Percentiles rank a stretch among this genome's conserved stretches.
phyloP scores from a whole-genome alignment of 257 asterid genomes.

The Haberlea rhodopensis region DNA sequence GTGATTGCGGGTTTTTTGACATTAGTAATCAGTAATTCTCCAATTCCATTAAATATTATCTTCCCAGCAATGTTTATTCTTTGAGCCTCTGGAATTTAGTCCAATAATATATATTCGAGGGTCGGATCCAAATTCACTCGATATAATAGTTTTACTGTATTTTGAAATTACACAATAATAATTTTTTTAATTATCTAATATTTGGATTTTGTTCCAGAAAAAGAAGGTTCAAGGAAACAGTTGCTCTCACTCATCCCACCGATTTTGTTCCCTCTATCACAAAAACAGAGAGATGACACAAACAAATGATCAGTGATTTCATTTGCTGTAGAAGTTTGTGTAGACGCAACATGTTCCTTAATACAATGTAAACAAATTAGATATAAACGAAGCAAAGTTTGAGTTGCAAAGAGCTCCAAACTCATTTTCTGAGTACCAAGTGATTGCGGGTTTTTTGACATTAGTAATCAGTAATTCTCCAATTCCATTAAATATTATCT shows the following conservation, averaged over 20 bases:
- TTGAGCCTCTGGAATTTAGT: neutral
- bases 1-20: no score
- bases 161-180: neutral
- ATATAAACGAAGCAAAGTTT: neutral
- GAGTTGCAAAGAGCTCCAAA: neutral
- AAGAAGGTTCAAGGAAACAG: neutral
- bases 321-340: no score
- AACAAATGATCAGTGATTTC: neutral
- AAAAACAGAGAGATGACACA: no score
- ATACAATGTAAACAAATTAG: neutral
- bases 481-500: neutral
- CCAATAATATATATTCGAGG: no score
- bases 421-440: neutral
- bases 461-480: no score
- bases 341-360: neutral
- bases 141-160: no score
- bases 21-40: no score
- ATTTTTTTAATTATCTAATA: no score
- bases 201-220: neutral
- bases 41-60: neutral
- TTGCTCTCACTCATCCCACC: no score
- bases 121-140: neutral
- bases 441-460: no score
- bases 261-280: no score
- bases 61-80: neutral